Evolutionary conservation across 2,329 filamentous ascomycete genomes (phyloP).

Genomic region (Coleophoma cylindrospora): DNA sequence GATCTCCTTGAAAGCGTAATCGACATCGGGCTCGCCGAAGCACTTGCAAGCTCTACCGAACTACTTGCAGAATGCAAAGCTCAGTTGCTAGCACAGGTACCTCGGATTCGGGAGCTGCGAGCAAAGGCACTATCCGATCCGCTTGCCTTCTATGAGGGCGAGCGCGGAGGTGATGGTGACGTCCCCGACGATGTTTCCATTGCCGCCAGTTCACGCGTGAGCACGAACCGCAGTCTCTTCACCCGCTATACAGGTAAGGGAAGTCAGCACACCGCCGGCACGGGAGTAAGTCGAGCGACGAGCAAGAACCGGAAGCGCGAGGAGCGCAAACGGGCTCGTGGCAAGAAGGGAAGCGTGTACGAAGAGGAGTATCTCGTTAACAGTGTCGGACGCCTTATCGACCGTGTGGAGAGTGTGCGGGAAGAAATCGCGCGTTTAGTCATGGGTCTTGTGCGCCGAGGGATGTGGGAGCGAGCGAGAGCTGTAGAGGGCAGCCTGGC

Average conservation of each 20-base stretch:
- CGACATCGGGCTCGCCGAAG: slow-evolving; percentile 75
- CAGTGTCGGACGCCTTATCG: slow-evolving; percentile 76
- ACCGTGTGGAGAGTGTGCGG: slow-evolving; percentile 69
- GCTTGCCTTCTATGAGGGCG: slow-evolving; percentile 82
- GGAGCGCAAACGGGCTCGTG: slow-evolving; percentile 89
- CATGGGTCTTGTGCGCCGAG: slow-evolving; percentile 69
- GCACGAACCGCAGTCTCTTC: slow-evolving; percentile 83
- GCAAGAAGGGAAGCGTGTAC: slow-evolving; percentile 95
- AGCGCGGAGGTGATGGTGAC: slow-evolving; percentile 57
- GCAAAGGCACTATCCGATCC: slow-evolving; percentile 79
- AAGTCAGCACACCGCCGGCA: slow-evolving; percentile 55
- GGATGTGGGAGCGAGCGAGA: slow-evolving; percentile 82
- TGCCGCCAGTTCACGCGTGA: slow-evolving; percentile 73
- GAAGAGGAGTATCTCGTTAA: slow-evolving; percentile 97
- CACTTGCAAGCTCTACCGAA: slow-evolving; percentile 78
- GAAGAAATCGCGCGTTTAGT: slow-evolving; percentile 72
- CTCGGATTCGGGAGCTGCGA: slow-evolving; percentile 78
- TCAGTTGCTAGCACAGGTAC: slow-evolving; percentile 80
- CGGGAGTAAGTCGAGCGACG: slow-evolving; percentile 71
- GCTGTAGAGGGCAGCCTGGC: slow-evolving; percentile 70
- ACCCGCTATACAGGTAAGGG: slow-evolving; percentile 79
- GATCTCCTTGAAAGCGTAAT: slow-evolving; percentile 62
- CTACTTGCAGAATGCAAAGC: slow-evolving; percentile 88
- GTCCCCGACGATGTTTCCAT: slow-evolving; percentile 90
- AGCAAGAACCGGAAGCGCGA: slow-evolving; percentile 85